A percentile compares a stretch with the other conserved stretches of the same genome.
These are phyloP conservation scores for Gelatoporia subvermispora DNA, from an alignment of 768 basidiomycete genomes.

Conservation along the genomic window DNA sequence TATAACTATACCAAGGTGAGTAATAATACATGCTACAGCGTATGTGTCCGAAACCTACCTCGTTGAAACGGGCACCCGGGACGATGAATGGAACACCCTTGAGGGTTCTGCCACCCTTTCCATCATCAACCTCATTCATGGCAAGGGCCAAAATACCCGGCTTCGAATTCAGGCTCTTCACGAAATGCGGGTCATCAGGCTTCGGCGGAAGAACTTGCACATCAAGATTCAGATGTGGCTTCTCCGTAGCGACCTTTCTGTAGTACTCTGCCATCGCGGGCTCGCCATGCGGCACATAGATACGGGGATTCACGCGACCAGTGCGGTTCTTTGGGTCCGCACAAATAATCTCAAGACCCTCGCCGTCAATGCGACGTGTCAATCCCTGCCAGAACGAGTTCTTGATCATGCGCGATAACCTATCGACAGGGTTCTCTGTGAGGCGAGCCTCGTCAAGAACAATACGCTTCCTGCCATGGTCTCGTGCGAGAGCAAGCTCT, in stretches of 20 bases:
- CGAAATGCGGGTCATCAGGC: slow-evolving; percentile 82
- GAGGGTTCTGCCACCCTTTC: slow-evolving; percentile 70
- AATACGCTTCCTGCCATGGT: slow-evolving; percentile 92
- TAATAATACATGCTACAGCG: background rate
- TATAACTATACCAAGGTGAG: slow-evolving; percentile 52
- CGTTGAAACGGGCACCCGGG: slow-evolving; percentile 91
- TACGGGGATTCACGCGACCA: slow-evolving; percentile 82
- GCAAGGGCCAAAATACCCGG: slow-evolving; percentile 93
- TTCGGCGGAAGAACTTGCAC: slow-evolving; percentile 86
- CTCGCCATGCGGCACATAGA: slow-evolving; percentile 93
- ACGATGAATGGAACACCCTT: slow-evolving; percentile 97
- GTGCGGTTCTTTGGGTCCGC: slow-evolving; percentile 98
- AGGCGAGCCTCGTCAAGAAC: slow-evolving; percentile 98
- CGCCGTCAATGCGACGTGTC: slow-evolving; percentile 94
- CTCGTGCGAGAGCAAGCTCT: slow-evolving; percentile 93
- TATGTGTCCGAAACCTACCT: slow-evolving; percentile 44
- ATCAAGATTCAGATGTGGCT: slow-evolving; percentile 91
- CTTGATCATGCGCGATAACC: slow-evolving; percentile 94
- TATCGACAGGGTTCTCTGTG: slow-evolving; percentile 95
- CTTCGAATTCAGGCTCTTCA: slow-evolving; percentile 90
- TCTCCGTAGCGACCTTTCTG: slow-evolving; percentile 80
- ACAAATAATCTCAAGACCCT: slow-evolving; percentile 94
- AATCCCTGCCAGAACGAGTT: slow-evolving; percentile 98
- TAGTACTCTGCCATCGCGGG: slow-evolving; percentile 96
- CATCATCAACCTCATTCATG: slow-evolving; percentile 87